Base-by-base conservation (phyloP, 495 filamentous ascomycete species). In the Xylaria scruposa region DNA sequence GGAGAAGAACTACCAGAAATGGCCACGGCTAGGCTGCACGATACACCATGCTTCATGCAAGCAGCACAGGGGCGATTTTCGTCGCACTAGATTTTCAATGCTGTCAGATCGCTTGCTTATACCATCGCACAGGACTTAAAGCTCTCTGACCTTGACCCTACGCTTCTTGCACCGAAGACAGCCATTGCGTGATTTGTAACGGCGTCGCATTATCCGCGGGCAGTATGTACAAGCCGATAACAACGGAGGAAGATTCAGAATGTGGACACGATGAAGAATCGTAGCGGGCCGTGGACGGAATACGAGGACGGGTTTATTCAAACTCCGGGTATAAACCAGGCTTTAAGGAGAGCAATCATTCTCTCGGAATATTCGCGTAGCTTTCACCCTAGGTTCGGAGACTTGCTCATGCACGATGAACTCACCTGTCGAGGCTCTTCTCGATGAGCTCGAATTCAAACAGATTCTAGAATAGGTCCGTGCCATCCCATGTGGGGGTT, bases 141-240 rank as follows among this genome's bases (percentile, higher is more conserved):
- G n/a, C 49, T 53, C 49, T 24, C 49, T 53, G 21, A 53, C 49
- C 49, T 53, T 53, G 7, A 26, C 49, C 9, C 49, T n/a, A 53
- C 49, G 49, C 21, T 53, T 53, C 49, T 53, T 53, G 24, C n/a
- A 53, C 49, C 49, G n/a, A 26, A 53, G 49, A 53, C 49, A 53
- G 49, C 49, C 49, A 53, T 53, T 53, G 49, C 49, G 49, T 6
- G 49, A 53, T 53, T 53, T 53, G 49, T 53, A 53, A 53, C 3
- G 49, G 49, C 49, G n/a, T 53, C 49, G 49, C n/a, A 53, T 53
- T 53, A 53, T 53, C 49, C 49, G 24, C 10, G 10, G 21, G 7
- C 21, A 26, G 9, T 19, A 2, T 24, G 24, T 53, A 24, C n/a
- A 24, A 24, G 7, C 21, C 3, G n/a, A 24, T 53, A 53, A 9